phyloP scores from a whole-genome alignment of 1,139 yeast species.

The Pichia sp. region DNA sequence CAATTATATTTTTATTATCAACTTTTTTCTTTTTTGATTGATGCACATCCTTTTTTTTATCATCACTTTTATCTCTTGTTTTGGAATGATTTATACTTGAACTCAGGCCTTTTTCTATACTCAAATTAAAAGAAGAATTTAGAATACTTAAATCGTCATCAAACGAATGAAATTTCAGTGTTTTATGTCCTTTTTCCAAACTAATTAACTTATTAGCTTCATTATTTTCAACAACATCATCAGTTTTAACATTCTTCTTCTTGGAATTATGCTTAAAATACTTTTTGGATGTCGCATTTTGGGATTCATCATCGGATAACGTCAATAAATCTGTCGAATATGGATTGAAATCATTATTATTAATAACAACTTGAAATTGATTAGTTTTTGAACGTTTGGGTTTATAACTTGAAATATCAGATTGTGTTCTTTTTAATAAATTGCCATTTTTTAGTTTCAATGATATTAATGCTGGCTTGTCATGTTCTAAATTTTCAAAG shows the following conservation, averaged over 20 bases:
- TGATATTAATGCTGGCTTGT: neutral
- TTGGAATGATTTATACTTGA: neutral
- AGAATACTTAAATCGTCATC: neutral
- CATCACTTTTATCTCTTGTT: neutral
- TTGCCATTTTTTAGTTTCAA: neutral
- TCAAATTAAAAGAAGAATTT: neutral
- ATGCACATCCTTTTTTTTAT: conserved; percentile 3
- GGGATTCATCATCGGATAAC: conserved; percentile 9
- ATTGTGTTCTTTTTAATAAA: neutral
- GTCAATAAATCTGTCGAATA: conserved; percentile 8
- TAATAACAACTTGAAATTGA: neutral
- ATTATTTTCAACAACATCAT: neutral
- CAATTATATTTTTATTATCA: conserved; percentile 1
- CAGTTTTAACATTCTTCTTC: neutral
- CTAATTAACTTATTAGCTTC: too few relatives aligned
- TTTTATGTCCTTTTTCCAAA: neutral
- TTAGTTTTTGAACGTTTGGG: neutral
- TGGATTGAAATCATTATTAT: conserved; percentile 2
- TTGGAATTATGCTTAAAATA: neutral
- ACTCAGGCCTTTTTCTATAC: neutral
- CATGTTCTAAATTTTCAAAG: neutral
- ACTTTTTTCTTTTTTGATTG: neutral
- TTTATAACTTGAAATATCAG: neutral
- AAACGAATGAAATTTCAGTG: neutral
- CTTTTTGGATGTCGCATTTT: neutral